Evolutionary conservation across 73 alveolate species (phyloP).

Genomic region (Effrenium voratum): DNA sequence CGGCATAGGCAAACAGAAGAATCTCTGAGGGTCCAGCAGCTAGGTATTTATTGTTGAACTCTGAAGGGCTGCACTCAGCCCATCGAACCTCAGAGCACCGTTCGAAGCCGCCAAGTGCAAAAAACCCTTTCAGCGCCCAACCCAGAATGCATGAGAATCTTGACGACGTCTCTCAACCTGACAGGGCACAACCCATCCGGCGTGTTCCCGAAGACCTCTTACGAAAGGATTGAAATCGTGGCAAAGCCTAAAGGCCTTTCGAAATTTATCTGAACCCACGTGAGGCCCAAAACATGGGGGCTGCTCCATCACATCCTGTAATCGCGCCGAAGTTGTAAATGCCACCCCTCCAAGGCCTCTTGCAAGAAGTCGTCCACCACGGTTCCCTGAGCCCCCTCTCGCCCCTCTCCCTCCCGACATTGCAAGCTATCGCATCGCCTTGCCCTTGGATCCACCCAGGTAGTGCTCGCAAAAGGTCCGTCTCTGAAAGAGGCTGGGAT

Average conservation of each 20-base stretch:
- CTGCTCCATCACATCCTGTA: neutral
- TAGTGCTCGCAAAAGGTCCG: conserved; percentile 25
- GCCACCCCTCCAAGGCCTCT: neutral
- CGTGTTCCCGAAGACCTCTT: neutral
- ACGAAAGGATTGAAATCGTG: neutral
- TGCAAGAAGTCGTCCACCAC: conserved; percentile 59
- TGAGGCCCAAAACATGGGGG: neutral
- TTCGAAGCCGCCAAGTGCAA: neutral
- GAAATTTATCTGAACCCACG: neutral
- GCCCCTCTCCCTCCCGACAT: neutral
- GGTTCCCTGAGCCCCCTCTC: conserved; percentile 6
- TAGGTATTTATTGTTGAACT: conserved; percentile 20
- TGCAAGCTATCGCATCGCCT: neutral
- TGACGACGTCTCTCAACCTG: conserved; percentile 46
- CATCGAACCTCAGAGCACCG: conserved; percentile 35
- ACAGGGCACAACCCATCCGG: neutral
- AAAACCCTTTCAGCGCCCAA: neutral
- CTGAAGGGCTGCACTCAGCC: conserved; percentile 64
- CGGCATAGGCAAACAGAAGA: neutral
- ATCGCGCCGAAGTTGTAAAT: neutral
- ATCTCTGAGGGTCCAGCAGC: neutral
- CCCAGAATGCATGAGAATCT: conserved; percentile 70
- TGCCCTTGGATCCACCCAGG: conserved; percentile 61
- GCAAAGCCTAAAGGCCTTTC: neutral
- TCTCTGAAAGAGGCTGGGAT: conserved; percentile 40